Evolutionary conservation across 1,284 basidiomycete species (phyloP), one percentile per base, ranked within the genome.

Genomic region (Naganishia albida): DNA sequence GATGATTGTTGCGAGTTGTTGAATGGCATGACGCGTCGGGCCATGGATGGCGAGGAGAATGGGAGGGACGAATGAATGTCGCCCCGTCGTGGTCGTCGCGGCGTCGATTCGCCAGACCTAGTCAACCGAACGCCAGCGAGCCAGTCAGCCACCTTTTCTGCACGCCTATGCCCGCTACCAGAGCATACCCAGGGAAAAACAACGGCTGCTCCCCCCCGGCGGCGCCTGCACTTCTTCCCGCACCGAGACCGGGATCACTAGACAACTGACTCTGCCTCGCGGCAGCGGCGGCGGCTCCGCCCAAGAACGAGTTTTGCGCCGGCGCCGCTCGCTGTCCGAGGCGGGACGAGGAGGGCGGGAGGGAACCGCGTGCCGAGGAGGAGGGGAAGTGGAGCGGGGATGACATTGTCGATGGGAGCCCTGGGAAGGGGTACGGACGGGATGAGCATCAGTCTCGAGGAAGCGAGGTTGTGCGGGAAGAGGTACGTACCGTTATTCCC

Each of bases 41-140:
- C 72, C 40, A 70, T 69, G 6, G 78, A 77, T 26, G 81, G 82
- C 0, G 89, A 88, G 0, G 87, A 87, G 50, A 87, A 73, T 10
- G 85, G 84, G 48, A 87, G 79, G 6, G 87, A 87, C 1, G 89
- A 89, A 74, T 92, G 89, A 44, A 93, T 91, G 73, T 93, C 90
- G 1, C 90, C 90, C 57, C 90, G 84, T 39, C 86, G 83, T 68
- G 87, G 87, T 73, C 82, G 85, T n/a, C 84, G 83, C n/a, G 88
- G 86, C 2, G 84, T 85, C 1, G 82, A 78, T 25, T 79, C 75
- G 10, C 74, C 76, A 42, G 80, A 77, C 13, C 82, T 80, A 55
- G 72, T 74, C 67, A 74, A 77, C 56, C 25, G 40, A 42, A 59
- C 12, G 43, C 3, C 12, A 16, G 13, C 34, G 62, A 30, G 20